These are phyloP conservation scores for Crepidotus variabilis DNA, from an alignment of 768 basidiomycete genomes.

Conservation along the genomic window DNA sequence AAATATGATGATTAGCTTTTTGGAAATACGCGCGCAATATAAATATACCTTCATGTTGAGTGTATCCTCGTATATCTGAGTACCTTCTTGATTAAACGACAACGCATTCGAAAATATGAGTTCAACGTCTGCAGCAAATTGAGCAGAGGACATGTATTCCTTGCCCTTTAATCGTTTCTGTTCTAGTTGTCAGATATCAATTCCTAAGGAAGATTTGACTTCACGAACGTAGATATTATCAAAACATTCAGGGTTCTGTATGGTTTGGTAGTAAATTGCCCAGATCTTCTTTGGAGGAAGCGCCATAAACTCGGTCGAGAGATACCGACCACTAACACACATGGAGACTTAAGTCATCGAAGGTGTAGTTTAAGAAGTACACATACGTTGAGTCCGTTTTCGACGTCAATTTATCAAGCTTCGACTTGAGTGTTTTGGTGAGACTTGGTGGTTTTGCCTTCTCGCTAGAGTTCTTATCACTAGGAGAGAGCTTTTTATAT, in stretches of 20 bases:
- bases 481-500: slow-evolving; percentile 42
- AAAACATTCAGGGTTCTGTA: slow-evolving; percentile 75
- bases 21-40: background rate
- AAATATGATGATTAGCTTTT: slow-evolving; percentile 7
- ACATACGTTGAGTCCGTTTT: slow-evolving; percentile 70
- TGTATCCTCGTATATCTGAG: slow-evolving; percentile 80
- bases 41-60: slow-evolving; percentile 50
- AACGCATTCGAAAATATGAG: slow-evolving; percentile 89
- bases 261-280: slow-evolving; percentile 76
- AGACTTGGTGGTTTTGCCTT: slow-evolving; percentile 62
- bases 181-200: slow-evolving; percentile 5
- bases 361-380: background rate
- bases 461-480: slow-evolving; percentile 32
- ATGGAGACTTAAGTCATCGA: background rate
- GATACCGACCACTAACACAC: slow-evolving; percentile 54
- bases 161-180: slow-evolving; percentile 82
- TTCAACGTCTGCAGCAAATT: slow-evolving; percentile 85
- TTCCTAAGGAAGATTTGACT: background rate
- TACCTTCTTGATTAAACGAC: slow-evolving; percentile 84
- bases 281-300: slow-evolving; percentile 77
- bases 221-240: slow-evolving; percentile 69
- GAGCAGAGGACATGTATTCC: slow-evolving; percentile 61
- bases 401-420: slow-evolving; percentile 68
- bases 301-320: slow-evolving; percentile 79
- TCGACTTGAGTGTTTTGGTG: slow-evolving; percentile 60